phyloP scores from a whole-genome alignment of 371 early-diverging fungal species.

The Mucor racemosus region DNA sequence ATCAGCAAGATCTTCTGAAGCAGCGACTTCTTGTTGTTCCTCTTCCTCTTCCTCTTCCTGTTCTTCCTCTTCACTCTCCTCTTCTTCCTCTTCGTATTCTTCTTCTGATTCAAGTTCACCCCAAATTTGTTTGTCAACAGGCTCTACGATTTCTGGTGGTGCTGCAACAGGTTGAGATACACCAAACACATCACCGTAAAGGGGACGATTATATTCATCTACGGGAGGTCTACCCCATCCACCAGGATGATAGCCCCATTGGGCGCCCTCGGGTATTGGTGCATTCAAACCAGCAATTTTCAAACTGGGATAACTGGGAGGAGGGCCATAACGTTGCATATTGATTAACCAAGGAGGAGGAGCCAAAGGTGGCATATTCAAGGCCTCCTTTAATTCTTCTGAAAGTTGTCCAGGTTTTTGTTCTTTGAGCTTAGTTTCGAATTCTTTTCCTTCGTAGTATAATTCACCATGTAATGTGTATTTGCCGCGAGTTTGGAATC shows the following conservation, averaged over 20 bases:
- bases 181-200: slow-evolving; percentile 98
- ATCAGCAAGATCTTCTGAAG: slow-evolving; percentile 53
- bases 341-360: slow-evolving; percentile 99
- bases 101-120: slow-evolving; percentile 83
- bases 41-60: slow-evolving; percentile 59
- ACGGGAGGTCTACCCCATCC: slow-evolving; percentile 99
- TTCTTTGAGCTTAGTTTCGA: slow-evolving; percentile 86
- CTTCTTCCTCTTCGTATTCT: slow-evolving; percentile 66
- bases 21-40: slow-evolving; percentile 43
- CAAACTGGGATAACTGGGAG: slow-evolving; percentile 93
- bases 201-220: slow-evolving; percentile 92
- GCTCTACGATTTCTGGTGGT: slow-evolving; percentile 63
- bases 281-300: slow-evolving; percentile 97
- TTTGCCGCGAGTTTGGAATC: slow-evolving; percentile 89
- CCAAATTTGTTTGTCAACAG: slow-evolving; percentile 77
- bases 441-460: slow-evolving; percentile 98
- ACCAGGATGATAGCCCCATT: slow-evolving; percentile 98
- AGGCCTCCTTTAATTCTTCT: slow-evolving; percentile 85
- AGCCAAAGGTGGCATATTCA: slow-evolving; percentile 90
- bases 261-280: slow-evolving; percentile 97
- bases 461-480: slow-evolving; percentile 89
- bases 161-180: slow-evolving; percentile 45
- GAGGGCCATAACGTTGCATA: slow-evolving; percentile 98
- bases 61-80: slow-evolving; percentile 69
- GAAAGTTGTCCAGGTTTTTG: slow-evolving; percentile 91